A percentile compares a stretch with the other conserved stretches of the same genome.
phyloP scores from a whole-genome alignment of 2,329 filamentous ascomycete genomes.

The Trematosphaeria pertusa region DNA sequence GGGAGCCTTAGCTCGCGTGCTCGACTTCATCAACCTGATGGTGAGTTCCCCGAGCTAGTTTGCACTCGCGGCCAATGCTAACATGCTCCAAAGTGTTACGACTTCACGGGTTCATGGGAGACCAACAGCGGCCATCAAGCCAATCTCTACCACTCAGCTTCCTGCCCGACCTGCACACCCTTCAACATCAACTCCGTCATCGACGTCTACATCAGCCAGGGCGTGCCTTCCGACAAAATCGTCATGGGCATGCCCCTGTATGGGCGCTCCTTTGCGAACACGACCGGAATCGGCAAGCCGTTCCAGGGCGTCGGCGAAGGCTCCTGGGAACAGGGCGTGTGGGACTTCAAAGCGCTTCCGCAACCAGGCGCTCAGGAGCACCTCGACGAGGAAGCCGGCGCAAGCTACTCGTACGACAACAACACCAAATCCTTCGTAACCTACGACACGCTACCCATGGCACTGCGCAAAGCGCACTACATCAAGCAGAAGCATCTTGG shows the following conservation, averaged over 20 bases:
- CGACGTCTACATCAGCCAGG: constrained; percentile 68
- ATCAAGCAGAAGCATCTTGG: constrained; percentile 73
- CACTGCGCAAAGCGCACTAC: constrained; percentile 73
- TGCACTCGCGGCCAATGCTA: constrained; percentile 1
- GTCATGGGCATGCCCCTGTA: constrained; percentile 93
- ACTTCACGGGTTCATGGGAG: constrained; percentile 80
- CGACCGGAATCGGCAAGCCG: constrained; percentile 72
- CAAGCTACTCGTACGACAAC: constrained; percentile 79
- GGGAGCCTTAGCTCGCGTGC: constrained; percentile 47
- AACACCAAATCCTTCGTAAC: constrained; percentile 71
- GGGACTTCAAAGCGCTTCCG: constrained; percentile 88
- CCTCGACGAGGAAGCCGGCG: constrained; percentile 68
- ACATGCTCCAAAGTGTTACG: constrained; percentile 49
- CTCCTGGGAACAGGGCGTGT: constrained; percentile 78
- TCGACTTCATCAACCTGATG: constrained; percentile 61
- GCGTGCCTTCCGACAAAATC: constrained; percentile 73
- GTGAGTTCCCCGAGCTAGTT: constrained; percentile 13
- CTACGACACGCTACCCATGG: constrained; percentile 75
- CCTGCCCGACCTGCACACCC: constrained; percentile 71
- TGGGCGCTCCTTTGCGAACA: constrained; percentile 82
- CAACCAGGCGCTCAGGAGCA: constrained; percentile 69
- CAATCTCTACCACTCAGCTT: constrained; percentile 70
- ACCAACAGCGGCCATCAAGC: constrained; percentile 75
- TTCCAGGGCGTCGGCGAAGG: constrained; percentile 79
- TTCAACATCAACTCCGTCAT: constrained; percentile 79